These are phyloP conservation scores for Macrophomina pseudophaseolina DNA, from an alignment of 2,329 filamentous ascomycete genomes.

Conservation along the genomic window DNA sequence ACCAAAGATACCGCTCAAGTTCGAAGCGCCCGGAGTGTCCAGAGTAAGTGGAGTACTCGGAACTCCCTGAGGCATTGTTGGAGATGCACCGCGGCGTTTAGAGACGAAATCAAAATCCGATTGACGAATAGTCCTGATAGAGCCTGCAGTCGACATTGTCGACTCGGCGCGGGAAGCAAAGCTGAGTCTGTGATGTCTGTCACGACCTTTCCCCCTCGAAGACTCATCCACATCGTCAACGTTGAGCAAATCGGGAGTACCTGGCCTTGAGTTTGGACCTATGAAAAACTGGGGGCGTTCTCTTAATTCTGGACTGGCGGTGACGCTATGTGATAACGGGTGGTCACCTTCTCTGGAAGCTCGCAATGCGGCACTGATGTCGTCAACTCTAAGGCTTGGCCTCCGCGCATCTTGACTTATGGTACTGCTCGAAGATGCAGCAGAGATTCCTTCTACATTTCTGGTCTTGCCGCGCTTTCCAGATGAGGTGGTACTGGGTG, in stretches of 20 bases:
- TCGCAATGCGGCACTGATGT: slow-evolving; percentile 59
- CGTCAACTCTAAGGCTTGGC: slow-evolving; percentile 64
- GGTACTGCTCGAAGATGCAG: slow-evolving; percentile 59
- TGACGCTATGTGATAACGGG: slow-evolving; percentile 75
- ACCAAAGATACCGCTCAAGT: slow-evolving; percentile 52
- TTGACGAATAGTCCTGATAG: slow-evolving; percentile 53
- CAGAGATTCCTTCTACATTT: slow-evolving; percentile 58
- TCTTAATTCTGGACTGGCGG: slow-evolving; percentile 66
- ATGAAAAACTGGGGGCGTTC: slow-evolving; percentile 43
- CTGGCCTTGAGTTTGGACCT: slow-evolving; percentile 47
- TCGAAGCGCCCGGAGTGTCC: slow-evolving; percentile 49
- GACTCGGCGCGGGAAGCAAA: slow-evolving; percentile 43
- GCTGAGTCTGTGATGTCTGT: slow-evolving; percentile 37
- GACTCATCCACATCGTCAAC: slow-evolving; percentile 35
- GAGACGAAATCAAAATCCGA: slow-evolving; percentile 40
- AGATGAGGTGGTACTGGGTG: slow-evolving; percentile 25
- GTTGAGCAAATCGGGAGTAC: slow-evolving; percentile 43
- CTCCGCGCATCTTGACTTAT: slow-evolving; percentile 62
- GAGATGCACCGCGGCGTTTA: slow-evolving; percentile 38
- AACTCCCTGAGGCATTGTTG: slow-evolving; percentile 48
- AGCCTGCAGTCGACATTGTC: slow-evolving; percentile 47
- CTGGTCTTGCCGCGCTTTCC: slow-evolving; percentile 63
- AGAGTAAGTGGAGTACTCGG: slow-evolving; percentile 51
- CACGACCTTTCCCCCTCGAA: slow-evolving; percentile 31
- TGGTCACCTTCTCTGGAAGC: slow-evolving; percentile 65